A percentile compares a stretch with the other conserved stretches of the same genome.
These are phyloP conservation scores for Eucalyptus shirleyi DNA, from an alignment of 345 rosid genomes.

Conservation along the genomic window DNA sequence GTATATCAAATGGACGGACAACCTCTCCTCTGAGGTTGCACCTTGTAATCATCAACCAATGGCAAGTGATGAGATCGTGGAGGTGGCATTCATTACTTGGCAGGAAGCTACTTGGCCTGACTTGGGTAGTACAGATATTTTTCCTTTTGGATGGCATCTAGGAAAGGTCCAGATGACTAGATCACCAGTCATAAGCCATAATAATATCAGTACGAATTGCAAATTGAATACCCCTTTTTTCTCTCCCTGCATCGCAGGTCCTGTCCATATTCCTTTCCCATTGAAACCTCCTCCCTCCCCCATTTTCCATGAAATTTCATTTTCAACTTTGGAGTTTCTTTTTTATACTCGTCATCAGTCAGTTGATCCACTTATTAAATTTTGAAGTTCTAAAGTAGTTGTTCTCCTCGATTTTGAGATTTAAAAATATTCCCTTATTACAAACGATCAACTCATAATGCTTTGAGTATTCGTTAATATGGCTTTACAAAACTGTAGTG, in stretches of 20 bases:
- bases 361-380: too few relatives aligned
- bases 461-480: background rate
- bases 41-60: background rate
- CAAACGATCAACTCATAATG: rapidly evolving
- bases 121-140: background rate
- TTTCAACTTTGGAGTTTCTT: too few relatives aligned
- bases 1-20: background rate
- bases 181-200: background rate
- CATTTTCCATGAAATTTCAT: background rate
- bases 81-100: background rate
- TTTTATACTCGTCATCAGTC: background rate
- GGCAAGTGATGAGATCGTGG: background rate
- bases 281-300: background rate
- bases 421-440: background rate
- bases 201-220: background rate
- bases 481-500: background rate
- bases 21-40: background rate
- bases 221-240: background rate
- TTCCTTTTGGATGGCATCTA: background rate
- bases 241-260: background rate
- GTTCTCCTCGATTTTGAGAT: background rate
- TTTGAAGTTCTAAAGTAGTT: background rate
- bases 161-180: background rate
- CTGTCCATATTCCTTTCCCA: background rate
- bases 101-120: background rate